phyloP scores from a whole-genome alignment of 768 basidiomycete species.

The Agaricus subrufescens region DNA sequence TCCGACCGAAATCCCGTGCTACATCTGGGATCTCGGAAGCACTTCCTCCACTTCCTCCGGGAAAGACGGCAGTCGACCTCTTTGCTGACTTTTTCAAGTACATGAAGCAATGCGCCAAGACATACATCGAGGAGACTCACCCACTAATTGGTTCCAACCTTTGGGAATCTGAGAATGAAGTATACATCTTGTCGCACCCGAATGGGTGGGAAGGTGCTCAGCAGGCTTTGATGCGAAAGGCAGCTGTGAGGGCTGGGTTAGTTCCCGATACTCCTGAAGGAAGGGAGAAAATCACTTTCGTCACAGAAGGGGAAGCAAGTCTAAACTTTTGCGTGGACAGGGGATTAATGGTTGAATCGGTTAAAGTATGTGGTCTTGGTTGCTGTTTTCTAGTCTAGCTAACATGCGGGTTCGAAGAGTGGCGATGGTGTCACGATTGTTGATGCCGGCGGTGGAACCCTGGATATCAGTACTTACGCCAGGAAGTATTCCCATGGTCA shows the following conservation, averaged over 20 bases:
- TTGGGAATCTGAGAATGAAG: slow-evolving; percentile 20
- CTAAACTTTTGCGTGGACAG: slow-evolving; percentile 39
- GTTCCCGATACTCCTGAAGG: slow-evolving; percentile 25
- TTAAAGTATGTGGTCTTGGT: not conserved
- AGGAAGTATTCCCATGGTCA: slow-evolving; percentile 18
- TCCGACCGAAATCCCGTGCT: slow-evolving; percentile 11
- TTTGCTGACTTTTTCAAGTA: slow-evolving; percentile 39
- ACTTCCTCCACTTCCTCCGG: slow-evolving; percentile 26
- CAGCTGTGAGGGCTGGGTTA: slow-evolving; percentile 42
- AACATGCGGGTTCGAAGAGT: slow-evolving; percentile 19
- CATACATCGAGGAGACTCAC: slow-evolving; percentile 34
- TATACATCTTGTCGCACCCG: slow-evolving; percentile 44
- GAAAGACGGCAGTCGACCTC: slow-evolving; percentile 29
- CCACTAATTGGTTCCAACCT: slow-evolving; percentile 27
- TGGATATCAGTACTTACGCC: slow-evolving; percentile 54
- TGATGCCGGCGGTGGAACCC: slow-evolving; percentile 60
- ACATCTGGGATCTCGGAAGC: slow-evolving; percentile 2
- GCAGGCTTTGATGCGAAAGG: slow-evolving; percentile 42
- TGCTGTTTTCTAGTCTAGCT: not conserved
- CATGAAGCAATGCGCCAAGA: slow-evolving; percentile 29
- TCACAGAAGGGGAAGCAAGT: slow-evolving; percentile 55
- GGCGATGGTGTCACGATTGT: slow-evolving; percentile 46
- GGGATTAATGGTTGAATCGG: slow-evolving; percentile 8
- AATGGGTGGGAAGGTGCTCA: slow-evolving; percentile 54
- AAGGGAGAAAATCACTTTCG: slow-evolving; percentile 37